A percentile compares a stretch with the other conserved stretches of the same genome.
Evolutionary conservation across 345 rosid genomes (phyloP).

Genomic region (Gynandropsis gynandra): DNA sequence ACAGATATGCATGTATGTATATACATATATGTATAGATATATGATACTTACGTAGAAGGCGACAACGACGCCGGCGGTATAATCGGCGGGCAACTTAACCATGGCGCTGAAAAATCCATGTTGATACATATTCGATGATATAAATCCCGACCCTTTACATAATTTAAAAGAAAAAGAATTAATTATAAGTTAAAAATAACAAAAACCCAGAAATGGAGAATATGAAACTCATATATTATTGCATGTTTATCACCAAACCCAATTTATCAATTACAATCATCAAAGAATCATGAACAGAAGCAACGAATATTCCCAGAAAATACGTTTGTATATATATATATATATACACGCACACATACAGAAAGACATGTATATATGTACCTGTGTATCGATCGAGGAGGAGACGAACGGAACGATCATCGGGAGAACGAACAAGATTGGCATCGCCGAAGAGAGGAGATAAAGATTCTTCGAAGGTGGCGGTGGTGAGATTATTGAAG

Average conservation of each 20-base stretch:
- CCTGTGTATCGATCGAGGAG: constrained; percentile 81
- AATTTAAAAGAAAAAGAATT: neutral
- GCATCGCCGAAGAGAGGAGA: constrained; percentile 74
- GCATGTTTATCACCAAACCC: no score
- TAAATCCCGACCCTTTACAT: constrained; percentile 73
- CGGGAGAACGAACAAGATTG: constrained; percentile 72
- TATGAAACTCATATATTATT: neutral
- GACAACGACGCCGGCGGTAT: constrained; percentile 83
- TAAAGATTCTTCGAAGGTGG: constrained; percentile 75
- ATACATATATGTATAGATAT: neutral
- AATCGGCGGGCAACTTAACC: constrained; percentile 74
- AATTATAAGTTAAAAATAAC: neutral
- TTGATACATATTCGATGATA: constrained; percentile 69
- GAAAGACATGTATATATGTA: constrained; percentile 15
- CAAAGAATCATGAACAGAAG: no score
- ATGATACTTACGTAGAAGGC: constrained; percentile 66
- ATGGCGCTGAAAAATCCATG: constrained; percentile 86
- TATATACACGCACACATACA: neutral
- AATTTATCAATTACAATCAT: no score
- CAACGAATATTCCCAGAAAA: no score
- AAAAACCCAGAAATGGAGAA: neutral
- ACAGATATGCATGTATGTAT: no score
- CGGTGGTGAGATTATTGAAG: constrained; percentile 47
- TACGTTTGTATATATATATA: no score
- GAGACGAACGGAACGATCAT: constrained; percentile 68